phyloP scores from a whole-genome alignment of 2,329 filamentous ascomycete genomes.

The Penicillium psychrosexuale region DNA sequence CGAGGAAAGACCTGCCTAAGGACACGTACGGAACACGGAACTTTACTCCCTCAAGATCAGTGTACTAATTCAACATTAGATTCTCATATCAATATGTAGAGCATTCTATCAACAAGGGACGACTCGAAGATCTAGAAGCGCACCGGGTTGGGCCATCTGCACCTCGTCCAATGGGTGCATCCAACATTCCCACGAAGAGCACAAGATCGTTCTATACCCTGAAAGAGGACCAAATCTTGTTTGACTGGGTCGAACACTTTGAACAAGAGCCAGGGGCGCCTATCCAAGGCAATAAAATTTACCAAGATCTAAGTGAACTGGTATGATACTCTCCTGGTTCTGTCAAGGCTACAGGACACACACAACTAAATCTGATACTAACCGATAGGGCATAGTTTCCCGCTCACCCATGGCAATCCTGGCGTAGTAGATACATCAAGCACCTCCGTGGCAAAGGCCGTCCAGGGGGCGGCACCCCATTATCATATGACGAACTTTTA shows the following conservation, averaged over 20 bases:
- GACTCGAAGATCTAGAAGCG: slow-evolving; percentile 48
- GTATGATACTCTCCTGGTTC: slow-evolving; percentile 24
- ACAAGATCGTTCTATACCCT: slow-evolving; percentile 37
- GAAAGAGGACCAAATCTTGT: slow-evolving; percentile 47
- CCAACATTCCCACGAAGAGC: slow-evolving; percentile 33
- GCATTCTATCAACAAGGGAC: slow-evolving; percentile 49
- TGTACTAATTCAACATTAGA: slow-evolving; percentile 25
- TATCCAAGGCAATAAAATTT: slow-evolving; percentile 44
- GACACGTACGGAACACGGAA: slow-evolving; percentile 46
- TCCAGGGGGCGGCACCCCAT: slow-evolving; percentile 28
- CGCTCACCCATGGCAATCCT: slow-evolving; percentile 49
- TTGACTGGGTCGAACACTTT: slow-evolving; percentile 43
- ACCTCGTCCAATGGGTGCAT: slow-evolving; percentile 47
- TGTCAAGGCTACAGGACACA: neutral
- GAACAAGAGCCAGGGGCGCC: slow-evolving; percentile 31
- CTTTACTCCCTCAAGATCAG: neutral
- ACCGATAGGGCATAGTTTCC: slow-evolving; percentile 34
- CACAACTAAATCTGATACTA: neutral
- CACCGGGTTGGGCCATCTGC: slow-evolving; percentile 47
- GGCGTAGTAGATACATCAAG: slow-evolving; percentile 48
- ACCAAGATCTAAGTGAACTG: slow-evolving; percentile 42
- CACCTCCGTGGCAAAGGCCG: slow-evolving; percentile 35
- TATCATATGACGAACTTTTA: neutral
- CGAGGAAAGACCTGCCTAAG: slow-evolving; percentile 48
- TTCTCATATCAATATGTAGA: slow-evolving; percentile 60